Evolutionary conservation across 2,329 filamentous ascomycete genomes (phyloP), one percentile per base, ranked within the genome.

Genomic region (Ophiostoma novo-ulmi): DNA sequence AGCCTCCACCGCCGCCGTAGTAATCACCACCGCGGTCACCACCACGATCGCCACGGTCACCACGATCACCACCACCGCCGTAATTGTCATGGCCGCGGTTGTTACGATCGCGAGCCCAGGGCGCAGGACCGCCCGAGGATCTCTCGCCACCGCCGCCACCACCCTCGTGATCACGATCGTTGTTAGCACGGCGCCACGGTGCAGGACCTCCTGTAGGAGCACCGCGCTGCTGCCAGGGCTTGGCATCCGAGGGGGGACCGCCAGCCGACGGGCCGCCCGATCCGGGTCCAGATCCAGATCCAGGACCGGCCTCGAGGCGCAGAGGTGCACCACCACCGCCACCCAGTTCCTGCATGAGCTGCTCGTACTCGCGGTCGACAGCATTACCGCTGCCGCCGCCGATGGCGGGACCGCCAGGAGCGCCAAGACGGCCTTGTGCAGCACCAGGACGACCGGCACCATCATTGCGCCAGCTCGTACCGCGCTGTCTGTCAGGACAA

Each of bases 291-390:
- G 38, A 22, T 8, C 63, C 63, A 17, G 38, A 22, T 1, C 85
- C 87, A 48, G 63, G 63, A 3, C 63, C 63, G 17, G 90, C 92
- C 81, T 97, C 95, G 77, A 99, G 97, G 74, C 91, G 92, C 74
- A 89, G 90, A 75, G 89, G 90, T 52, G 90, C 85, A 71, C 61
- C 35, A 4, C 89, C 86, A 73, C 89, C 91, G 74, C 93, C 92
- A 73, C 91, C 93, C 75, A 98, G 88, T 85, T 98, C 95, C 87
- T 96, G 91, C 93, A 99, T 97, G 78, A 99, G 92, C 89, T 94
- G 91, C 91, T 98, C 94, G 82, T 97, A 95, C 81, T 99, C 95
- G 79, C 92, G 90, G 79, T 97, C 94, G 73, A 94, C 91, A 75
- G 90, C 91, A 84, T 97, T 93, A 74, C 91, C 92, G 75, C 86